Base-by-base conservation (phyloP, 169 alveolate species). In the Plasmodium coatneyi region DNA sequence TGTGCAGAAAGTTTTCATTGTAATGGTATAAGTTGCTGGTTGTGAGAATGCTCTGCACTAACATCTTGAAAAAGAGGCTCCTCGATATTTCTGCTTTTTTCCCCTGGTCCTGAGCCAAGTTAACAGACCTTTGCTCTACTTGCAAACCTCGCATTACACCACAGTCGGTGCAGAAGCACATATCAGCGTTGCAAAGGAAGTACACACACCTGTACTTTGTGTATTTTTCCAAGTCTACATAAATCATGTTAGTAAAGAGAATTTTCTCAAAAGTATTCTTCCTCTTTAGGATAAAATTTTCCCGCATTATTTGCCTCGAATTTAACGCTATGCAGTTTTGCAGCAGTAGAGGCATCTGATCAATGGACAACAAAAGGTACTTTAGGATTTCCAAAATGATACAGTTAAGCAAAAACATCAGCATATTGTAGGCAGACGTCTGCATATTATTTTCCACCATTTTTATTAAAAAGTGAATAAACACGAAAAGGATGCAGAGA, bases 391-490 rank as follows among this genome's bases (percentile, higher is more conserved):
- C 93, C 30, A 86, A 39, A 52, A 86, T 86, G 16, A 86, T 49
- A 7, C 81, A 28, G 66, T 86, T 86, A 34, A 86, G 70, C 43
- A 86, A 54, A 86, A 86, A 86, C 83, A 86, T 86, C n/a, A 86
- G 16, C 5, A 86, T 52, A 22, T 86, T 86, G 30, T 86, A 86
- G 6, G 93, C 71, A 86, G 12, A 86, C 0, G 93, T 86, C 43
- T 86, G 93, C 93, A 86, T 86, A 76, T 86, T 72, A 76, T 86
- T 86, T n/a, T 86, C 93, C 5, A 86, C 66, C 46, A 86, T 5
- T 5, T 34, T 72, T 32, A 86, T 76, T 54, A 86, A 32, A 66
- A 86, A 86, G 66, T 86, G 93, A 19, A 86, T 86, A 49, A 86
- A 86, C 32, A 86, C 43, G 66, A 86, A 86, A 41, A 86, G 93